Conservation (phyloP, 257 asterid species). For the Primulina huaijiensis region DNA sequence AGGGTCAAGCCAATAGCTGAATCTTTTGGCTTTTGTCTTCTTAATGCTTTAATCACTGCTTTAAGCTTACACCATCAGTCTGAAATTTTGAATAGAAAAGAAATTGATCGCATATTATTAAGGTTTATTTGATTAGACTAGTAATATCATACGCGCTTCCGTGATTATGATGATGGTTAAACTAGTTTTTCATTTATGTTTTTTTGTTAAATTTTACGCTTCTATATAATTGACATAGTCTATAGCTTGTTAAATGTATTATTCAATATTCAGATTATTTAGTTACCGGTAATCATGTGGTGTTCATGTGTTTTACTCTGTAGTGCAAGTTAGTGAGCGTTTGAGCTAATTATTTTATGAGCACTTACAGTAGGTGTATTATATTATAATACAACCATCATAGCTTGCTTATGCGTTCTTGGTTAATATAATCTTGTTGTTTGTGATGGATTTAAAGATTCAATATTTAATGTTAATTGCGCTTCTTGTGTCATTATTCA, state of each 20-base stretch:
- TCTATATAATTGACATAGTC: neutral
- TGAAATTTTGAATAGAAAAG: neutral
- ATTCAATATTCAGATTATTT: no score
- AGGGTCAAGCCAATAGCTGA: neutral
- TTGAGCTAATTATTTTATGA: neutral
- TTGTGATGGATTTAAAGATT: neutral
- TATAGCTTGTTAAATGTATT: no score
- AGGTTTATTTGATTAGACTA: neutral
- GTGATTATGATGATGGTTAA: neutral
- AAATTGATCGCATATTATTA: neutral
- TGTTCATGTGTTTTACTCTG: no score
- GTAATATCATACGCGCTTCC: neutral
- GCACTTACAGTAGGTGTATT: neutral
- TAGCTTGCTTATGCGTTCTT: neutral
- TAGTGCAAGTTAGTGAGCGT: neutral
- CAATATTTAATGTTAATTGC: neutral
- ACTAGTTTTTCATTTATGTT: no score
- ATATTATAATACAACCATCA: neutral
- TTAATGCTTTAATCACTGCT: neutral
- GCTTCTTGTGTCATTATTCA: neutral
- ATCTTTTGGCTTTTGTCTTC: slow-evolving; percentile 13
- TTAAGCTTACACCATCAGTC: neutral
- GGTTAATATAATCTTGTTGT: neutral
- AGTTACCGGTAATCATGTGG: no score
- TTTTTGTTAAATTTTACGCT: neutral